Conservation (phyloP, 768 basidiomycete species). For the Pleurotus eryngii region DNA sequence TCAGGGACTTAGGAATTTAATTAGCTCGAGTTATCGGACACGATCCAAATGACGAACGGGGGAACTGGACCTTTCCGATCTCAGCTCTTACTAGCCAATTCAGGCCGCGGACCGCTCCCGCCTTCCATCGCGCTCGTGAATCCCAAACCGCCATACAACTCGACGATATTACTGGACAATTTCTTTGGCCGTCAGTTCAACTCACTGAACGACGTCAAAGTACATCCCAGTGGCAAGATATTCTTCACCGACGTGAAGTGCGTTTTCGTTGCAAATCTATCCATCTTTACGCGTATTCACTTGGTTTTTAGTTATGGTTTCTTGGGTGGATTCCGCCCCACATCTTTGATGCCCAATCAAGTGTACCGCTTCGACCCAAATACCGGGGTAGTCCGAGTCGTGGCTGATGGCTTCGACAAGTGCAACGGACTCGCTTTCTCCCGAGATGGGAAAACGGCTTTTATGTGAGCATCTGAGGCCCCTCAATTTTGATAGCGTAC, state of each 20-base stretch:
- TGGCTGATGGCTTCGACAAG: conserved; percentile 73
- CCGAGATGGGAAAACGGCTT: conserved; percentile 58
- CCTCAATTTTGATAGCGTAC: not conserved
- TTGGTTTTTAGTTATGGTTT: conserved; percentile 54
- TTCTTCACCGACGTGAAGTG: conserved; percentile 71
- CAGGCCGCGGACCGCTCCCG: conserved; percentile 60
- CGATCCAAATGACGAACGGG: conserved; percentile 68
- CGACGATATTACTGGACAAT: conserved; percentile 72
- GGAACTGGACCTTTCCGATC: conserved; percentile 64
- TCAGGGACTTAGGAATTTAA: conserved; percentile 4
- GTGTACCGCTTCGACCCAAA: conserved; percentile 74
- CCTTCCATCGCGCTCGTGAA: conserved; percentile 66
- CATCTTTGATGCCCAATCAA: conserved; percentile 65
- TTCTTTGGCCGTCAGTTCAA: conserved; percentile 79
- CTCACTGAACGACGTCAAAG: conserved; percentile 75
- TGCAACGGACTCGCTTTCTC: conserved; percentile 75
- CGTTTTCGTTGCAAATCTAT: too few species aligned
- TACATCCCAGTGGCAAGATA: conserved; percentile 65
- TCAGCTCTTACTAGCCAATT: conserved; percentile 57
- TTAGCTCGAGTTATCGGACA: conserved; percentile 57
- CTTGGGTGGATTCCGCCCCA: conserved; percentile 61
- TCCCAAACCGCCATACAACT: conserved; percentile 58
- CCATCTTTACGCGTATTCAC: not conserved
- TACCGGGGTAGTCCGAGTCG: conserved; percentile 61
- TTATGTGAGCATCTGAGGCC: conserved; percentile 39